phyloP scores from a whole-genome alignment of 371 early-diverging fungal species.

The Mortierella sp. region DNA sequence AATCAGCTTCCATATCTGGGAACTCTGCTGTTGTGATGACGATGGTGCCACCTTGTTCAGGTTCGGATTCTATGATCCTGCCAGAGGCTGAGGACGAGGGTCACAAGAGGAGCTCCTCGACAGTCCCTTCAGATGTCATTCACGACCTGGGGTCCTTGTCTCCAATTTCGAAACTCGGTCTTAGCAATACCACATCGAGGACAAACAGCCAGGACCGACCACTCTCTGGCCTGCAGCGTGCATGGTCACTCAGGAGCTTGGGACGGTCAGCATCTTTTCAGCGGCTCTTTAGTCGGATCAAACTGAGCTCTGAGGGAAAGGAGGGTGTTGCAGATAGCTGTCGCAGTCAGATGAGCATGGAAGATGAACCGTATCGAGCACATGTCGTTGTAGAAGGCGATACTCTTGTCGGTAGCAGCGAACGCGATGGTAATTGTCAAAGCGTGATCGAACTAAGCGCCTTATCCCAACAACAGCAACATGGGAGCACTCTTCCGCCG shows the following conservation, averaged over 20 bases:
- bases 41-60: no score
- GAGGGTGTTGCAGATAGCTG: constrained; percentile 8
- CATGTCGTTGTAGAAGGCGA: no score
- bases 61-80: no score
- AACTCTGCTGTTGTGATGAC: no score
- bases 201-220: no score
- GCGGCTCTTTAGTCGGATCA: constrained; percentile 1
- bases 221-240: constrained; percentile 15
- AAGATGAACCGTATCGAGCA: no score
- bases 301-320: constrained; percentile 7
- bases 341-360: neutral
- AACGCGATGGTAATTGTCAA: neutral
- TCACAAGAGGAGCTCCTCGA: neutral
- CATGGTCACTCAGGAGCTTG: constrained; percentile 18
- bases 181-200: neutral
- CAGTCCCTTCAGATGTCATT: constrained; percentile 27
- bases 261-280: constrained; percentile 4
- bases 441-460: constrained; percentile 4
- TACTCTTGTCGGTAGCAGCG: no score
- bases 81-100: constrained; percentile 4
- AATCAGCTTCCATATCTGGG: no score
- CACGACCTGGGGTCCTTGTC: constrained; percentile 32
- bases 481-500: no score
- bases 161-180: neutral
- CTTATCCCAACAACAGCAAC: neutral